Percentiles rank a stretch among this genome's conserved stretches.
Evolutionary conservation across 345 rosid species (phyloP).

Genomic region (Mercurialis annua): DNA sequence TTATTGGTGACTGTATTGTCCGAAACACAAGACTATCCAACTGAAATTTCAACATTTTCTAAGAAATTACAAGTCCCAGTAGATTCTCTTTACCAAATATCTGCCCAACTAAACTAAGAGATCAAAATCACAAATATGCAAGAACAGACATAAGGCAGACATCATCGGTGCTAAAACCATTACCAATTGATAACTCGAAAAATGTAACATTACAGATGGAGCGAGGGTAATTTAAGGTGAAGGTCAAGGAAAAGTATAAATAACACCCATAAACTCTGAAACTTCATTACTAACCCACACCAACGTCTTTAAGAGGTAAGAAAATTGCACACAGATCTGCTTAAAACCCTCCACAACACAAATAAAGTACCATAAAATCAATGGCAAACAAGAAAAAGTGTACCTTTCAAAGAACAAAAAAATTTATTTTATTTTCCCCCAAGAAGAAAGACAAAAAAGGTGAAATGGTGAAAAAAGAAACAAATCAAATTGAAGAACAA

Average conservation of each 20-base stretch:
- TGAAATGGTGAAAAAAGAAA: not conserved
- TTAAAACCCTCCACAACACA: not conserved
- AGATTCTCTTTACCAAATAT: not conserved
- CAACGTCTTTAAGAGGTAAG: not conserved
- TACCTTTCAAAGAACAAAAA: slow-evolving; percentile 6
- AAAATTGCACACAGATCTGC: not conserved
- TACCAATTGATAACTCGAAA: not conserved
- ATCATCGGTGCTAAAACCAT: not conserved
- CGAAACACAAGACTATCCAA: not conserved
- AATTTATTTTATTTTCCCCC: not conserved
- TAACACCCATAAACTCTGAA: not conserved
- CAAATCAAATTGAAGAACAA: not conserved
- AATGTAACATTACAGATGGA: not conserved
- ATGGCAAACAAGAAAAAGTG: not conserved
- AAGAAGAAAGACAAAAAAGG: too few relatives aligned
- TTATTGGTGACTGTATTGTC: not conserved
- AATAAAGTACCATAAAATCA: not conserved
- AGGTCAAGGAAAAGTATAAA: too few relatives aligned
- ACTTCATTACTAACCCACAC: not conserved
- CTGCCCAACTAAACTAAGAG: not conserved
- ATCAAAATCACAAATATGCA: not conserved
- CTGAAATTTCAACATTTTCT: not conserved
- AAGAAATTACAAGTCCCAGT: not conserved
- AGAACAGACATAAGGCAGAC: not conserved
- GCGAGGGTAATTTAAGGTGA: not conserved